A percentile compares a stretch with the other conserved stretches of the same genome.
These are phyloP conservation scores for Dendrothele bispora DNA, from an alignment of 768 basidiomycete genomes.

Conservation along the genomic window DNA sequence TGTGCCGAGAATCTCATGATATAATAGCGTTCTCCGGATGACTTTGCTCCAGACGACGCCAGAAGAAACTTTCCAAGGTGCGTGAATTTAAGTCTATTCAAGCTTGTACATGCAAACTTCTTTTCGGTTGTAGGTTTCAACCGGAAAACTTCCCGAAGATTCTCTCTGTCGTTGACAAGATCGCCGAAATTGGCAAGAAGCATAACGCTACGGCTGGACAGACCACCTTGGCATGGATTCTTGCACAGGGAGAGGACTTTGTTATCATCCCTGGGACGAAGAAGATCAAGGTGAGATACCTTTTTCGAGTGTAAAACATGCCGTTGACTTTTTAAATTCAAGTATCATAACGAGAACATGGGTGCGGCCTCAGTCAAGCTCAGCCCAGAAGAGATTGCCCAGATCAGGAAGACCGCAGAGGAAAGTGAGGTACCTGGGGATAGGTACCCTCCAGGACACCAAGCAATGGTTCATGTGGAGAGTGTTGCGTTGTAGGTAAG, in stretches of 20 bases:
- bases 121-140: constrained; percentile 25
- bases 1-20: neutral
- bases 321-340: neutral
- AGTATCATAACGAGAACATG: constrained; percentile 42
- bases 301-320: neutral
- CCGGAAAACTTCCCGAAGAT: constrained; percentile 44
- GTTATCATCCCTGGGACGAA: constrained; percentile 38
- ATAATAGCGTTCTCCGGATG: neutral
- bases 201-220: constrained; percentile 40
- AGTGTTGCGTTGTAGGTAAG: no score
- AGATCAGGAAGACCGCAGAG: no score
- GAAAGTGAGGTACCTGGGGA: no score
- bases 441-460: no score
- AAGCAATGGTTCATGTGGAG: no score
- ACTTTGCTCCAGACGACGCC: constrained; percentile 35
- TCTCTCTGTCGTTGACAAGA: constrained; percentile 32
- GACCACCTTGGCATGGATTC: constrained; percentile 41
- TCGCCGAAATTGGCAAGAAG: constrained; percentile 32
- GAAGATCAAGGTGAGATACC: constrained; percentile 25
- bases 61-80: constrained; percentile 34
- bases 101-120: neutral
- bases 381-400: constrained; percentile 25
- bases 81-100: neutral
- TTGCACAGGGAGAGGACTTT: constrained; percentile 34
- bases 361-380: constrained; percentile 26